Conservation (phyloP, 345 rosid species). For the Rhizophora apiculata region DNA sequence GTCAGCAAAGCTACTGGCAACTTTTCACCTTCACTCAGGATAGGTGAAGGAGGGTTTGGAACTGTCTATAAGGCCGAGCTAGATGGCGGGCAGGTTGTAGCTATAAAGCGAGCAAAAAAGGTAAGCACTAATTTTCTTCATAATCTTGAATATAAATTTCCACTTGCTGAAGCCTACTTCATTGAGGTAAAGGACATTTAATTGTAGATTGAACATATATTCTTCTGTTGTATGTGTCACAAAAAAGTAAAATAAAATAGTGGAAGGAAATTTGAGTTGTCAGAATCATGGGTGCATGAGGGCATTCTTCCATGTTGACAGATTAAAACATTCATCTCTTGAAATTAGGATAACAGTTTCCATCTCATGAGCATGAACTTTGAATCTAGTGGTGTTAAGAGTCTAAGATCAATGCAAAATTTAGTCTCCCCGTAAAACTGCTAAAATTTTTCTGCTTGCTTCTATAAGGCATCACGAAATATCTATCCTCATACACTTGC, state of each 20-base stretch:
- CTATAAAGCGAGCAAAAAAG: conserved; percentile 95
- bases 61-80: conserved; percentile 72
- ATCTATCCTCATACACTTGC: no score
- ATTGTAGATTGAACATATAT: no score
- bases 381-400: not conserved
- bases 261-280: no score
- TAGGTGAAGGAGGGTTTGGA: conserved; percentile 97
- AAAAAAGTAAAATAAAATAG: no score
- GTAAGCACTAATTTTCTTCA: conserved; percentile 35
- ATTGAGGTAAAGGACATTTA: no score
- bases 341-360: not conserved
- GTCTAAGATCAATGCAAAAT: no score
- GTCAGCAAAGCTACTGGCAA: conserved; percentile 58
- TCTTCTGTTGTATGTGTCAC: no score
- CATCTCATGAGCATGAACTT: not conserved
- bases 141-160: not conserved
- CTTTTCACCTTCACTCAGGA: conserved; percentile 55
- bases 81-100: conserved; percentile 70
- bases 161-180: no score
- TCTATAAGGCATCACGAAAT: no score
- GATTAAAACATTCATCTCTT: not conserved
- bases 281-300: not conserved
- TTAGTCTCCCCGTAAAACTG: no score
- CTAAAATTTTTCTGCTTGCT: no score
- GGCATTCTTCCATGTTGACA: not conserved